Evolutionary conservation across 495 filamentous ascomycete species (phyloP), one percentile per base, ranked within the genome.

Genomic region (Stereocaulon alpinum): DNA sequence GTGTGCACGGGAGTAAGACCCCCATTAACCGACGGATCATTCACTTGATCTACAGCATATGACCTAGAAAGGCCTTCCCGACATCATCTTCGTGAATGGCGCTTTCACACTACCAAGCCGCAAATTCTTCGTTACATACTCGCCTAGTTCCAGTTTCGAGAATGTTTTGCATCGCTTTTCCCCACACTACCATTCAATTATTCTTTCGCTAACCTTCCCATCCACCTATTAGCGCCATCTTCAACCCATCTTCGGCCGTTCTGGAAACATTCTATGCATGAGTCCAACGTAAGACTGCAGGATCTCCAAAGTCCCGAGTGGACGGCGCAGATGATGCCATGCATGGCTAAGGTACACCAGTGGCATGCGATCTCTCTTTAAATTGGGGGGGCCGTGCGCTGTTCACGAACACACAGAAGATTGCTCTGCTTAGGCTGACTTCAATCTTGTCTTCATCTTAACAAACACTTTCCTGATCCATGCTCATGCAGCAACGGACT

Each of bases 261-360:
- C 45, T 54, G 44, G 58, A 63, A 44, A 29, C 17, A 11, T 60
- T 63, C 61, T 34, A 41, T 63, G 61, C 61, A 63, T 60, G 57
- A 49, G 40, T 32, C 59, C 42, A 56, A 55, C 40, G 59, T 41
- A 45, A 40, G 52, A 34, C 29, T 47, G 37, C 59, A 56, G 45
- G 51, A 61, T 56, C 17, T 18, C 51, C 44, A 50, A 30, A 2
- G 30, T 50, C 47, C 47, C 27, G 47, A 50, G 22, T 50, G 47
- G 47, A n/a, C 27, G 10, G 30, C 47, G 14, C 30, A 24, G 47
- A 24, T 50, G 10, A 50, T 32, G 47, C 22, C 24, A 12, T 18
- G 27, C 27, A n/a, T 30, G 27, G 47, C n/a, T 18, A 52, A 52
- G 49, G 49, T 52, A 52, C 49, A 32, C 30, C 49, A 52, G 49